A percentile compares a stretch with the other conserved stretches of the same genome.
Evolutionary conservation across 2,329 filamentous ascomycete species (phyloP).

Genomic region (Aspergillus candidus): DNA sequence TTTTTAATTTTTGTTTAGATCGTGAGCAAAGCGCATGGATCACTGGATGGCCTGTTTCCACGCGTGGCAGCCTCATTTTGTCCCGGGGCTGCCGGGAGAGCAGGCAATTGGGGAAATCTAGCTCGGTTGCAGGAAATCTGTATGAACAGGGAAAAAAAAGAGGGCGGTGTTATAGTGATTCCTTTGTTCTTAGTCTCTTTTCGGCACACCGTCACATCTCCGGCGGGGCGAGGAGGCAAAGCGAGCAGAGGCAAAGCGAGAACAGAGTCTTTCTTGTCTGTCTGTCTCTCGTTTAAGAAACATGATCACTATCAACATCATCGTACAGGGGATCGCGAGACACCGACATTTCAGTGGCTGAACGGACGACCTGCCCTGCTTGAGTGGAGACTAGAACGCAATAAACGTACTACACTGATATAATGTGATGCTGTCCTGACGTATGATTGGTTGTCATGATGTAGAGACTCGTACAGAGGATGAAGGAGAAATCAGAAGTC

Average conservation of each 20-base stretch:
- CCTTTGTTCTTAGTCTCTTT: too few species aligned
- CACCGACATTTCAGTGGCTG: constrained; percentile 7
- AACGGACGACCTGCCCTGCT: background rate
- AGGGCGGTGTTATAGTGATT: too few species aligned
- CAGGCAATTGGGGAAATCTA: constrained; percentile 1
- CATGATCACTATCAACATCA: constrained; percentile 2
- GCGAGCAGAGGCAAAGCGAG: too few species aligned
- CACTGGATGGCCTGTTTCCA: background rate
- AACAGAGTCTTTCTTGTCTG: too few species aligned
- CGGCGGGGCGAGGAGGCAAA: too few species aligned
- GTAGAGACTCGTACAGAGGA: background rate
- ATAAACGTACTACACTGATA: background rate
- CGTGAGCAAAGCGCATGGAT: too few species aligned
- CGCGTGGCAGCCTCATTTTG: constrained; percentile 19
- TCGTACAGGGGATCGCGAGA: background rate
- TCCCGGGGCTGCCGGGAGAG: constrained; percentile 7
- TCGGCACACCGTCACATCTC: too few species aligned
- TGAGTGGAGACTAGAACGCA: too few species aligned
- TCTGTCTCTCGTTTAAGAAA: too few species aligned
- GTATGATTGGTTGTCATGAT: background rate
- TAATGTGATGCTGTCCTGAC: background rate
- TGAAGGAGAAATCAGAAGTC: background rate
- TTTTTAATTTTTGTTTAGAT: too few species aligned
- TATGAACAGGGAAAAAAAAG: too few species aligned
- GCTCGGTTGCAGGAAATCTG: too few species aligned